Percentiles rank a stretch among this genome's conserved stretches.
Conservation (phyloP, 495 filamentous ascomycete species). For the Lophiostoma macrostomum region DNA sequence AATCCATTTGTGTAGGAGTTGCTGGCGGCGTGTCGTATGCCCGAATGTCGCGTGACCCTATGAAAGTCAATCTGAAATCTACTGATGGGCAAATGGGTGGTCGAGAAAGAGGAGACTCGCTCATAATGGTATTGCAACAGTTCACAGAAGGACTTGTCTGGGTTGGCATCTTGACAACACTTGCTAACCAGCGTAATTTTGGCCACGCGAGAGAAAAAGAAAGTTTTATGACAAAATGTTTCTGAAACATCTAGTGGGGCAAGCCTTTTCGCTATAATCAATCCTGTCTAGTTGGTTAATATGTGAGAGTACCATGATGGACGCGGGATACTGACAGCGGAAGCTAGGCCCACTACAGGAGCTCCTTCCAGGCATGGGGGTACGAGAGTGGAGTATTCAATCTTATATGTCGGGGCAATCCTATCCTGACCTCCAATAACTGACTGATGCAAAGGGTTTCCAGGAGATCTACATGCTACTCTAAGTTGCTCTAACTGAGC, state of each 20-base stretch:
- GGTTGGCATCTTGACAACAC: too few relatives aligned
- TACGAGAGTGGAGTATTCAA: not conserved
- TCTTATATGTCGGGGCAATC: not conserved
- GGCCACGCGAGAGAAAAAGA: too few relatives aligned
- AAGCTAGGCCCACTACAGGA: not conserved
- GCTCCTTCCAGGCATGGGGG: not conserved
- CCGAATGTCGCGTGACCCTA: not conserved
- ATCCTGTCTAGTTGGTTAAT: not conserved
- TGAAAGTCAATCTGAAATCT: too few relatives aligned
- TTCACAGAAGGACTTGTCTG: too few relatives aligned
- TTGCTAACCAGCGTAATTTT: too few relatives aligned
- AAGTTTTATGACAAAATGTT: not conserved
- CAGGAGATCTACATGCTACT: too few relatives aligned
- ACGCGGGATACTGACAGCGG: not conserved
- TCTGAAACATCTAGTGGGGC: not conserved
- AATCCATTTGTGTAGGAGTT: constrained; percentile 9
- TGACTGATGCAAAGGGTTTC: too few relatives aligned
- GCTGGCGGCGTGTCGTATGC: constrained; percentile 6
- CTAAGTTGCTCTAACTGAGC: too few relatives aligned
- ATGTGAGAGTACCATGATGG: constrained; percentile 4
- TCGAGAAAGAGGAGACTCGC: not conserved
- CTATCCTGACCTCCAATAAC: too few relatives aligned
- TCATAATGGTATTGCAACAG: too few relatives aligned
- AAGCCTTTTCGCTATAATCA: not conserved
- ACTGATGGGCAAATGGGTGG: not conserved